phyloP scores from a whole-genome alignment of 2,329 filamentous ascomycete genomes.

The Fusarium musae region DNA sequence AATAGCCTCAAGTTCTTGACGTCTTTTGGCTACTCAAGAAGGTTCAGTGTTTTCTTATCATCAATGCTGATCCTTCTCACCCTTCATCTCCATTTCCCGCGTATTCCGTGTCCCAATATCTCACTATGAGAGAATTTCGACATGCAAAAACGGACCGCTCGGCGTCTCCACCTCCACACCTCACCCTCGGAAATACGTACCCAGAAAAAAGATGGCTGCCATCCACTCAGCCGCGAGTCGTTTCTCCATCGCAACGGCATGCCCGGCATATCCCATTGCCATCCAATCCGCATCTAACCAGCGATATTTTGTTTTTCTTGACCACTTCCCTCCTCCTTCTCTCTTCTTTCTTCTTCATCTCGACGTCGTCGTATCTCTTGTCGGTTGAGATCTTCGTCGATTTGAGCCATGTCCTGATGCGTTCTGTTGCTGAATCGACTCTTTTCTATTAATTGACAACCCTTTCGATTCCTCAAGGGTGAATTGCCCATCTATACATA shows the following conservation, averaged over 20 bases:
- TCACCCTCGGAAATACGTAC: constrained; percentile 39
- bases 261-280: constrained; percentile 35
- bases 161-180: constrained; percentile 46
- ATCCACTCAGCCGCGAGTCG: constrained; percentile 40
- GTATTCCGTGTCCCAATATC: neutral
- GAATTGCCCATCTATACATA: constrained; percentile 3
- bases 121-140: constrained; percentile 44
- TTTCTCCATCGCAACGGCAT: constrained; percentile 44
- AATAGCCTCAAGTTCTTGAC: neutral
- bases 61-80: neutral
- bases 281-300: constrained; percentile 11
- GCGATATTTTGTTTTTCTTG: constrained; percentile 28
- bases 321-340: constrained; percentile 16
- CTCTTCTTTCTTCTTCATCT: constrained; percentile 16
- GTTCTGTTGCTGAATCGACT: constrained; percentile 21
- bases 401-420: constrained; percentile 36
- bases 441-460: constrained; percentile 14
- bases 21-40: neutral
- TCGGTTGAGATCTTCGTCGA: constrained; percentile 34
- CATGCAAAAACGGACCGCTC: constrained; percentile 37
- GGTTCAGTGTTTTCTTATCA: too few relatives aligned
- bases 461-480: constrained; percentile 4
- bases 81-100: neutral
- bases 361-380: constrained; percentile 25
- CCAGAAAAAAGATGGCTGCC: constrained; percentile 33